These are phyloP conservation scores for Pleurostoma richardsiae DNA, from an alignment of 2,329 filamentous ascomycete species.

Conservation along the genomic window DNA sequence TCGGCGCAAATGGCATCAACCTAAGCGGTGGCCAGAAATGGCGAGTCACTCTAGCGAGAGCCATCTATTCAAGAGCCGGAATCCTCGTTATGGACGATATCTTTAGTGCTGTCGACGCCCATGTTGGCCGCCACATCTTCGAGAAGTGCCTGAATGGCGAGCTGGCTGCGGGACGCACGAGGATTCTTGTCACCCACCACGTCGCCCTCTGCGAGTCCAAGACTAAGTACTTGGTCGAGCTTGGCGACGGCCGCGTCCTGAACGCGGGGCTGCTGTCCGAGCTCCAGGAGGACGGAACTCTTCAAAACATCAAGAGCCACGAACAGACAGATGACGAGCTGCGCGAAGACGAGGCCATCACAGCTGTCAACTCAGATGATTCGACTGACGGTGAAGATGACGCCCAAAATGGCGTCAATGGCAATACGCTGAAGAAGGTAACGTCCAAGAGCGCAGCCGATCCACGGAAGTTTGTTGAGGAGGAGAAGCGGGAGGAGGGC, in stretches of 20 bases:
- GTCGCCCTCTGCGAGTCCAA: conserved; percentile 65
- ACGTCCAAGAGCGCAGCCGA: conserved; percentile 40
- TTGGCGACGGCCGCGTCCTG: conserved; percentile 63
- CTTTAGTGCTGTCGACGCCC: conserved; percentile 77
- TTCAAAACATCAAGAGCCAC: conserved; percentile 53
- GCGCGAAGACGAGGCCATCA: conserved; percentile 43
- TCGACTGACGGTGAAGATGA: conserved; percentile 35
- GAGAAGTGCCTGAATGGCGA: conserved; percentile 70
- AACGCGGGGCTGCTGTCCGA: conserved; percentile 62
- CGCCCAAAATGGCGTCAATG: conserved; percentile 28
- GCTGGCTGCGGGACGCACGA: conserved; percentile 63
- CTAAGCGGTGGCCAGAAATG: conserved; percentile 80
- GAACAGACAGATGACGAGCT: conserved; percentile 41
- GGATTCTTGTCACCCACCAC: conserved; percentile 78
- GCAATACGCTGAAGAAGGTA: conserved; percentile 40
- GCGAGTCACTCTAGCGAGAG: conserved; percentile 74
- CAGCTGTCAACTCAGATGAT: conserved; percentile 51
- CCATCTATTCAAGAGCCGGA: conserved; percentile 72
- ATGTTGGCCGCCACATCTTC: conserved; percentile 75
- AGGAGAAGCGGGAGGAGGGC: conserved; percentile 68
- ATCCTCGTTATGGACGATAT: conserved; percentile 79
- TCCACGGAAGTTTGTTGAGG: conserved; percentile 66
- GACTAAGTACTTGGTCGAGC: conserved; percentile 69
- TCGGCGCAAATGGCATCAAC: conserved; percentile 81
- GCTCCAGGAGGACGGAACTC: conserved; percentile 49